These are phyloP conservation scores for Saitozyma podzolica DNA, from an alignment of 768 basidiomycete genomes.

Conservation along the genomic window DNA sequence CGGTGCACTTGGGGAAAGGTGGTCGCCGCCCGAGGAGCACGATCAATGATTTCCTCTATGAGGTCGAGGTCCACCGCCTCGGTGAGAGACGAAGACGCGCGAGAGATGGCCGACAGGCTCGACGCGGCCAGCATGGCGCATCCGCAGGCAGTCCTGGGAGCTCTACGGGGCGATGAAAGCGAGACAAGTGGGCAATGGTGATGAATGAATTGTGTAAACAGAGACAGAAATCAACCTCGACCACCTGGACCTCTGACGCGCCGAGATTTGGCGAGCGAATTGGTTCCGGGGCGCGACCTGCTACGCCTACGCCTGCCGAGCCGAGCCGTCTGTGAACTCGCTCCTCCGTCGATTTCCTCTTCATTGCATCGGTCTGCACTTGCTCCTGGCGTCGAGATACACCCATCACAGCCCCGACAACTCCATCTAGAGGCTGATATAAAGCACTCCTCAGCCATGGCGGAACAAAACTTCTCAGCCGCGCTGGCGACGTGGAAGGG, in stretches of 20 bases:
- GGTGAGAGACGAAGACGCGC: conserved; percentile 16
- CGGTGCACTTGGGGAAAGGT: conserved; percentile 40
- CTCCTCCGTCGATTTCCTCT: no score
- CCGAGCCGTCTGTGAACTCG: no score
- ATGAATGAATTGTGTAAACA: no score
- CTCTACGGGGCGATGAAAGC: not conserved
- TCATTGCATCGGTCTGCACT: no score
- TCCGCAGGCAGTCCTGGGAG: no score
- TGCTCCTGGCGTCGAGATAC: no score
- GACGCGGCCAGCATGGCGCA: conserved; percentile 10
- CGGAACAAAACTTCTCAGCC: conserved; percentile 85
- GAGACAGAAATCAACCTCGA: not conserved
- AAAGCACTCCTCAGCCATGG: conserved; percentile 21
- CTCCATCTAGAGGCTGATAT: not conserved
- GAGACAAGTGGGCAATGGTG: not conserved
- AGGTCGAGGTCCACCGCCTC: conserved; percentile 39
- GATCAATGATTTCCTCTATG: conserved; percentile 37
- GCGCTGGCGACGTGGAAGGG: conserved; percentile 92
- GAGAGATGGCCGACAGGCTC: conserved; percentile 16
- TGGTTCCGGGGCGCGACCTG: conserved; percentile 8
- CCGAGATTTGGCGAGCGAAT: not conserved
- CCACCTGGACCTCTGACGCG: not conserved
- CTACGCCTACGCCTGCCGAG: no score
- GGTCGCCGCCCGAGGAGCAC: conserved; percentile 34
- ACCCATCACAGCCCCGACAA: not conserved